Evolutionary conservation across 2,329 filamentous ascomycete genomes (phyloP), one percentile per base, ranked within the genome.

Genomic region (Leptographium procerum): DNA sequence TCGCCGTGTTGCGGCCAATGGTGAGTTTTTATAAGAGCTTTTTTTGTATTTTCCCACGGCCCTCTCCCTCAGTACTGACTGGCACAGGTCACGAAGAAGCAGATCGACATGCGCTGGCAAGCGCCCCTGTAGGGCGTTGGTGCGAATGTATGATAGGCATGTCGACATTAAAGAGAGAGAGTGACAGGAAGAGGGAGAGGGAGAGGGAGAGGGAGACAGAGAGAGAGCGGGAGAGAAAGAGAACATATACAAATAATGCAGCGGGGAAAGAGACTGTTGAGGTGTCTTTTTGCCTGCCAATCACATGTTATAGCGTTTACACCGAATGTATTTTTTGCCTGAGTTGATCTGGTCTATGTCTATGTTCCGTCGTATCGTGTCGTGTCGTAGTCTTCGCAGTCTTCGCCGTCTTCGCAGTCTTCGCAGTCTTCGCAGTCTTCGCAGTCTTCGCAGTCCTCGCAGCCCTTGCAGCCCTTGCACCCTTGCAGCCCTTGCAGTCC

Each of bases 1-100:
- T 96, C 19, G 71, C 85, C 63, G 81, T 89, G 58, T 76, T 97
- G 67, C 86, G 86, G 57, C 94, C 94, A 31, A 84, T 97, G 82
- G 94, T 96, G 78, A 77, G 87, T 78, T 60, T 53, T 48, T 36
- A 50, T 14, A 47, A n/a, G n/a, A n/a, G n/a, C n/a, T n/a, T 47
- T 55, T 22, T 14, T 45, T 19, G 33, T 36, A 22, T 8, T 57
- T 3, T 45, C 36, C n/a, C 53, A 19, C 19, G 9, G n/a, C 19
- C n/a, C 9, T 47, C 45, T 33, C 11, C 9, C 8, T 40, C 22
- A 26, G 9, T 29, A 28, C 48, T 77, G 68, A 80, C 54, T 10
- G 1, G 6, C 24, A 43, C 40, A 82, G 79, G 77, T 82, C n/a
- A 71, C 76, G 65, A 81, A 81, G 64, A 88, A 87, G 69, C 84